These are phyloP conservation scores for Pulveroboletus sp. DNA, from an alignment of 768 basidiomycete genomes.

Conservation along the genomic window DNA sequence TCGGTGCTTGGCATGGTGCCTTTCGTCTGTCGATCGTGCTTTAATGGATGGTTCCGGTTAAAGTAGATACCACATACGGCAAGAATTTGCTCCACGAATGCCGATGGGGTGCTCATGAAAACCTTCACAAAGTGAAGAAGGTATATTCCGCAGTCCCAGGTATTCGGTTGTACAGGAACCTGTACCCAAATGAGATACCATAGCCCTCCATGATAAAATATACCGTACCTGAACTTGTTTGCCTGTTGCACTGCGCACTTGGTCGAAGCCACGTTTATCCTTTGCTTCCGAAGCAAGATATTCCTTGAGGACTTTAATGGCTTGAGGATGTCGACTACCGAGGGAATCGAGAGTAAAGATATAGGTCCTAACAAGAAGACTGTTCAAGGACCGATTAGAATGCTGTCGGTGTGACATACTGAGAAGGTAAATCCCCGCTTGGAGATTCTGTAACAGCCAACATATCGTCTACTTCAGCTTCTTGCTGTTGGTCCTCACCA, in stretches of 20 bases:
- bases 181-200: slow-evolving; percentile 28
- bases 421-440: slow-evolving; percentile 12
- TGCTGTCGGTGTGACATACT: slow-evolving; percentile 15
- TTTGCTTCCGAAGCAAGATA: slow-evolving; percentile 78
- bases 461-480: slow-evolving; percentile 32
- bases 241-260: slow-evolving; percentile 39
- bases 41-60: background rate
- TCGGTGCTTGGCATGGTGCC: slow-evolving; percentile 34
- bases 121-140: slow-evolving; percentile 80
- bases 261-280: slow-evolving; percentile 54
- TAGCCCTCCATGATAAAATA: background rate
- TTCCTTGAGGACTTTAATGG: slow-evolving; percentile 50
- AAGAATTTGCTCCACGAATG: slow-evolving; percentile 48
- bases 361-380: slow-evolving; percentile 50
- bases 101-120: slow-evolving; percentile 62
- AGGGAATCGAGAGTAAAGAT: slow-evolving; percentile 92
- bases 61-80: slow-evolving; percentile 14
- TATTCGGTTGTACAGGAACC: slow-evolving; percentile 89
- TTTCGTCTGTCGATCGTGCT: slow-evolving; percentile 23
- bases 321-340: slow-evolving; percentile 65
- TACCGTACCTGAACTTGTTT: slow-evolving; percentile 50
- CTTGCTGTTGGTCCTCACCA: slow-evolving; percentile 28
- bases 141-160: slow-evolving; percentile 90
- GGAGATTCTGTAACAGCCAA: slow-evolving; percentile 19
- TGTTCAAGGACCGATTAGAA: background rate